Percentiles rank a stretch among this genome's conserved stretches.
Conservation (phyloP, 768 basidiomycete genomes). For the Antrodiella citrinella region DNA sequence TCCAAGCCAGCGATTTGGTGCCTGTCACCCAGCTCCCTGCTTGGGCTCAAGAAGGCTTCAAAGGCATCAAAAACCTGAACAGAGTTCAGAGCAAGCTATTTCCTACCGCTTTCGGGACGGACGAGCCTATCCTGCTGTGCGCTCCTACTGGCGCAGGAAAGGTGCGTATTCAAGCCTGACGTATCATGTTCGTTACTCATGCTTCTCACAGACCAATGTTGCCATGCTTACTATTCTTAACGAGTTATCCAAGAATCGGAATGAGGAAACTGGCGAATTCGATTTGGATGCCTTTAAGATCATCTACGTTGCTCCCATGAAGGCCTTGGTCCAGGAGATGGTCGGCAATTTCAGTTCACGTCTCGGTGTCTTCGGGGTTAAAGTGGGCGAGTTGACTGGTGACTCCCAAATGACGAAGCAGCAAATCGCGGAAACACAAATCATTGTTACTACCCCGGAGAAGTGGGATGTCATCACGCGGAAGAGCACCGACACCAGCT, state of each 20-base stretch:
- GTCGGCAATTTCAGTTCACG: slow-evolving; percentile 88
- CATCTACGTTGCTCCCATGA: slow-evolving; percentile 98
- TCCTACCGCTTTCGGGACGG: slow-evolving; percentile 89
- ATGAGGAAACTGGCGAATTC: slow-evolving; percentile 70
- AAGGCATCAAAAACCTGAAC: slow-evolving; percentile 69
- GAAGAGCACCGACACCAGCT: slow-evolving; percentile 93
- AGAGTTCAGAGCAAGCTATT: slow-evolving; percentile 89
- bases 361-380: slow-evolving; percentile 63
- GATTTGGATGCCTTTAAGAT: slow-evolving; percentile 92
- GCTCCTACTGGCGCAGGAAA: slow-evolving; percentile 99
- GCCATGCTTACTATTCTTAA: slow-evolving; percentile 93
- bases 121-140: slow-evolving; percentile 92
- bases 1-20: slow-evolving; percentile 59
- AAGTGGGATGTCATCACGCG: slow-evolving; percentile 99
- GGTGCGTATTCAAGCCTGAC: slow-evolving; percentile 36
- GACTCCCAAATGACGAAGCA: slow-evolving; percentile 98
- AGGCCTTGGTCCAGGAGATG: slow-evolving; percentile 98
- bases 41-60: slow-evolving; percentile 88
- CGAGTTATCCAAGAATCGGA: slow-evolving; percentile 82
- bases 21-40: slow-evolving; percentile 64
- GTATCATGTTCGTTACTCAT: slow-evolving; percentile 6
- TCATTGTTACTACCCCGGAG: slow-evolving; percentile 98
- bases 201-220: slow-evolving; percentile 75
- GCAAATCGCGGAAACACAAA: slow-evolving; percentile 93
- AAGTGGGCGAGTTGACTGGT: slow-evolving; percentile 92